phyloP scores from a whole-genome alignment of 495 filamentous ascomycete genomes.

The Daldinia childiae region DNA sequence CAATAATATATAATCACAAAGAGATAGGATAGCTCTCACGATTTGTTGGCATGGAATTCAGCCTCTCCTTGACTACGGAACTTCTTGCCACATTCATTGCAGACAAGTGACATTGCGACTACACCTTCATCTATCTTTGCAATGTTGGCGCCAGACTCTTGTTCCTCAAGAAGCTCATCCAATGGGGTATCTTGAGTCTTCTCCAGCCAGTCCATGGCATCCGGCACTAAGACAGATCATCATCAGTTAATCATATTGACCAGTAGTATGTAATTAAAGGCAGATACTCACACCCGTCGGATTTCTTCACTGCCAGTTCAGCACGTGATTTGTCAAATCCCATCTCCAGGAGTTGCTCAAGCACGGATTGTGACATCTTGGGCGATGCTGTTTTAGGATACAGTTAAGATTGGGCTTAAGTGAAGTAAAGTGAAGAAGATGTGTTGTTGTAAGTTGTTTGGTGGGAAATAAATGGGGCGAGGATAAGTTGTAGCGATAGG shows the following conservation, averaged over 20 bases:
- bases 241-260: slow-evolving; percentile 18
- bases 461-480: slow-evolving; percentile 27
- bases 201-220: slow-evolving; percentile 93
- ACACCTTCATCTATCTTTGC: slow-evolving; percentile 69
- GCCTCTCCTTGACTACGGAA: slow-evolving; percentile 83
- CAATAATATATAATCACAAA: not conserved
- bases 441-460: slow-evolving; percentile 30
- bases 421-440: slow-evolving; percentile 24
- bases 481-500: not conserved
- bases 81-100: slow-evolving; percentile 93
- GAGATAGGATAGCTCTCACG: slow-evolving; percentile 55
- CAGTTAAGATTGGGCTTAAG: slow-evolving; percentile 27
- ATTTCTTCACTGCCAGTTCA: slow-evolving; percentile 81
- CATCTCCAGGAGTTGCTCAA: slow-evolving; percentile 90
- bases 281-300: slow-evolving; percentile 71
- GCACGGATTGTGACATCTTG: slow-evolving; percentile 73
- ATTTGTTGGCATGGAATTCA: slow-evolving; percentile 89
- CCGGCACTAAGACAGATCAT: slow-evolving; percentile 70
- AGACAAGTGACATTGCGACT: slow-evolving; percentile 65
- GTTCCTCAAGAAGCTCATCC: slow-evolving; percentile 58
- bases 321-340: slow-evolving; percentile 87
- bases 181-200: slow-evolving; percentile 67
- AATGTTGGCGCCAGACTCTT: slow-evolving; percentile 60
- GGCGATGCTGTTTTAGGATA: slow-evolving; percentile 22
- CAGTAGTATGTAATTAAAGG: slow-evolving; percentile 3